phyloP scores from a whole-genome alignment of 805 yeast genomes.

The Starmerella floricola region DNA sequence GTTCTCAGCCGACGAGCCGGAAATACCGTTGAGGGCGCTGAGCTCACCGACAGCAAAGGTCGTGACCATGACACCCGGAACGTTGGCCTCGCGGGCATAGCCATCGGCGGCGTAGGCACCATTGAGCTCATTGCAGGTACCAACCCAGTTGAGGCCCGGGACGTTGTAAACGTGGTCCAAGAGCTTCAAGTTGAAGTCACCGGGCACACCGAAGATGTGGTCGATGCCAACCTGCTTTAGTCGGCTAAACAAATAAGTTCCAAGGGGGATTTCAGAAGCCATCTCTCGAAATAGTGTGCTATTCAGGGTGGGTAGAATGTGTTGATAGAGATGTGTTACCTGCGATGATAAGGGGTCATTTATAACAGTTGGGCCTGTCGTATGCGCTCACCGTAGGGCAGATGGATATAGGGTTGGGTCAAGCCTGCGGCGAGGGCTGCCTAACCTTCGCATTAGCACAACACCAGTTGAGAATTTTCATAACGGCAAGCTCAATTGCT shows the following conservation, averaged over 20 bases:
- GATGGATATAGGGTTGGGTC: background rate
- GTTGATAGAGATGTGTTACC: too few relatives aligned
- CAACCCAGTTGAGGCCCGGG: slow-evolving; percentile 55
- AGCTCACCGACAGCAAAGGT: slow-evolving; percentile 89
- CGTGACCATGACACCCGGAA: slow-evolving; percentile 56
- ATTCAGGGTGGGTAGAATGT: background rate
- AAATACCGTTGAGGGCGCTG: slow-evolving; percentile 68
- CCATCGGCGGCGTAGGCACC: slow-evolving; percentile 90
- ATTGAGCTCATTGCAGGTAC: slow-evolving; percentile 79
- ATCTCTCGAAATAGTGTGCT: background rate
- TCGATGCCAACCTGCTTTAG: slow-evolving; percentile 28
- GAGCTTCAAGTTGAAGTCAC: slow-evolving; percentile 35
- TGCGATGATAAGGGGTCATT: background rate
- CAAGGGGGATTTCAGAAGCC: slow-evolving; percentile 21
- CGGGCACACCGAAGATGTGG: slow-evolving; percentile 35
- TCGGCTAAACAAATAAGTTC: slow-evolving; percentile 28
- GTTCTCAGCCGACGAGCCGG: slow-evolving; percentile 73
- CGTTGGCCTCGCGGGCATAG: slow-evolving; percentile 51
- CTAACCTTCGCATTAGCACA: too few relatives aligned
- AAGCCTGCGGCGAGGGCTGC: background rate
- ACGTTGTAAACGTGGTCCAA: slow-evolving; percentile 31
- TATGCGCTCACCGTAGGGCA: background rate
- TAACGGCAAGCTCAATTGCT: too few relatives aligned
- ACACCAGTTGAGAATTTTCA: too few relatives aligned
- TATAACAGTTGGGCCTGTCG: background rate